Evolutionary conservation across 331 rosid genomes (phyloP).

Genomic region (Spiraea crenata): DNA sequence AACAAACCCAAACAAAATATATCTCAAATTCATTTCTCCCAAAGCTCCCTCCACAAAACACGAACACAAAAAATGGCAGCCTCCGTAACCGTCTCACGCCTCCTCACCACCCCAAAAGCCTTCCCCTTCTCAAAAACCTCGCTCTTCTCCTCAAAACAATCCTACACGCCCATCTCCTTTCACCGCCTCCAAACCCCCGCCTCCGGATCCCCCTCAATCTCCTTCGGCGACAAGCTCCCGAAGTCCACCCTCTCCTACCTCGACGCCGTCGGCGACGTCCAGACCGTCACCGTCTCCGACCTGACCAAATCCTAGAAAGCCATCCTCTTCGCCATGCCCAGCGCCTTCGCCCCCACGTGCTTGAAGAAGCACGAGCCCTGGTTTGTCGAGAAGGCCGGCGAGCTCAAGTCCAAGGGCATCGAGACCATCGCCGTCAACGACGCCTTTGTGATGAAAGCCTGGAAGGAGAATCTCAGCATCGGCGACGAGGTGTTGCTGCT

Average conservation of each 20-base stretch:
- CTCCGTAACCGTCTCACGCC: constrained; percentile 51
- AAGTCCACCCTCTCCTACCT: constrained; percentile 61
- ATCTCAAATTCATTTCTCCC: neutral
- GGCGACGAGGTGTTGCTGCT: too few species aligned
- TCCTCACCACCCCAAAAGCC: constrained; percentile 36
- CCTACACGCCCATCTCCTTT: too few species aligned
- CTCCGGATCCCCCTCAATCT: too few species aligned
- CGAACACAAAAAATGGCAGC: constrained; percentile 44
- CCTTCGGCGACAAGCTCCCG: constrained; percentile 47
- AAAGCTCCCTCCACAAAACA: too few species aligned
- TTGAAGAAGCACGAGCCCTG: constrained; percentile 95
- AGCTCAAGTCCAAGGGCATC: too few species aligned
- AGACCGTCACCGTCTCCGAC: constrained; percentile 67
- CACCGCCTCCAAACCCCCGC: constrained; percentile 19
- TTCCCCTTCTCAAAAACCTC: constrained; percentile 21
- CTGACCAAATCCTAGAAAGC: constrained; percentile 82
- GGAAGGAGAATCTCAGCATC: too few species aligned
- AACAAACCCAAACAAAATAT: neutral
- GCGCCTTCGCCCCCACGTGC: constrained; percentile 90
- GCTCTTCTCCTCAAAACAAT: too few species aligned
- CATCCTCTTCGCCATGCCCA: constrained; percentile 28
- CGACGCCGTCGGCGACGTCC: constrained; percentile 59
- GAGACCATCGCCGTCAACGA: constrained; percentile 91
- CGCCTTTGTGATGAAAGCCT: constrained; percentile 61
- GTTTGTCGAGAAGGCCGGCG: constrained; percentile 76